phyloP scores from a whole-genome alignment of 495 filamentous ascomycete species.

The Poronia punctata region DNA sequence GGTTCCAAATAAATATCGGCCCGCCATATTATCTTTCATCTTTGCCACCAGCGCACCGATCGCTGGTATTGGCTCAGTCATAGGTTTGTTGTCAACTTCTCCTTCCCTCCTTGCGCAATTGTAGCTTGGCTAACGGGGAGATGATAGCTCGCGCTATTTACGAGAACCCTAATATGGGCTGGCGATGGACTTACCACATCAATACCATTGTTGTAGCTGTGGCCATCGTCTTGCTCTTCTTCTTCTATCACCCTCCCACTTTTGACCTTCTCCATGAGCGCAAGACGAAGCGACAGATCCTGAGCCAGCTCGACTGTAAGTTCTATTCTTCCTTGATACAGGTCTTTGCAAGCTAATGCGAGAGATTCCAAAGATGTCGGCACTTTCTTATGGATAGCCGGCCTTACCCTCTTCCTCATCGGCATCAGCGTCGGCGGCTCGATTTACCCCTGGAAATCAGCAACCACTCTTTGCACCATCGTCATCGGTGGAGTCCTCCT shows the following conservation, averaged over 20 bases:
- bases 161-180: constrained; percentile 28
- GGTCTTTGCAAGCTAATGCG: no score
- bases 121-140: constrained; percentile 4
- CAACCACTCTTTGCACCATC: constrained; percentile 38
- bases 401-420: constrained; percentile 39
- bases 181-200: constrained; percentile 42
- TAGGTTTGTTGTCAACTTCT: constrained; percentile 16
- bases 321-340: neutral
- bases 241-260: constrained; percentile 35
- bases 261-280: constrained; percentile 27
- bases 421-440: constrained; percentile 46
- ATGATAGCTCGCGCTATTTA: constrained; percentile 26
- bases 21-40: constrained; percentile 33
- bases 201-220: constrained; percentile 34
- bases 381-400: constrained; percentile 31
- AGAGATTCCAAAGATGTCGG: constrained; percentile 20
- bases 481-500: constrained; percentile 36
- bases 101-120: neutral
- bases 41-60: constrained; percentile 32
- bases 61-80: constrained; percentile 35
- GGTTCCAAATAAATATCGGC: constrained; percentile 37
- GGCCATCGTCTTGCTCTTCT: constrained; percentile 29
- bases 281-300: constrained; percentile 21
- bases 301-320: constrained; percentile 39
- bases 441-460: constrained; percentile 43